These are phyloP conservation scores for Hirsutella thompsonii DNA, from an alignment of 2,329 filamentous ascomycete species.

Conservation along the genomic window DNA sequence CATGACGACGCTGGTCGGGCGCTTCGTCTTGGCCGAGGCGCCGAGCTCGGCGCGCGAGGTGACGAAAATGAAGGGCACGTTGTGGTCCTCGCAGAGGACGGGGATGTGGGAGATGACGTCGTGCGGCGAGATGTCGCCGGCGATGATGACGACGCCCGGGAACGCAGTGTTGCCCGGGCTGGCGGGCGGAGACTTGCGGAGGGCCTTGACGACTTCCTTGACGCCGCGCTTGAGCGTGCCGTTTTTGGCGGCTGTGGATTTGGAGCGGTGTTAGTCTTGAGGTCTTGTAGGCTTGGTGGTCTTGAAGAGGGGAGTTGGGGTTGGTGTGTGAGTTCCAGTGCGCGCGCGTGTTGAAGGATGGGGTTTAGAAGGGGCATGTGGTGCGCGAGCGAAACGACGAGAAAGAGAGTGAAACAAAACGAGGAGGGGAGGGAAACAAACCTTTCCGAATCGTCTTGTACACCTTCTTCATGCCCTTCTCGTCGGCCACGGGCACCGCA, in stretches of 20 bases:
- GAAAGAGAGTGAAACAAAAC: not conserved
- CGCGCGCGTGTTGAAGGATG: too few species aligned
- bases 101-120: conserved; percentile 98
- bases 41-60: conserved; percentile 86
- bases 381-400: too few species aligned
- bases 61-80: conserved; percentile 93
- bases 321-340: too few species aligned
- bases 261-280: not conserved
- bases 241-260: conserved; percentile 76
- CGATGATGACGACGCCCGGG: conserved; percentile 76
- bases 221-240: conserved; percentile 95
- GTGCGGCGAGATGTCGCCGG: conserved; percentile 94
- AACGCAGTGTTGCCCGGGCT: conserved; percentile 50
- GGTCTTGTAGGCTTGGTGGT: too few species aligned
- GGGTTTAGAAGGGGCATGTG: too few species aligned
- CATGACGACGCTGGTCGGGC: conserved; percentile 95
- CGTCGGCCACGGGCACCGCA: conserved; percentile 66
- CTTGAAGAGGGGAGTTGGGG: too few species aligned
- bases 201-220: conserved; percentile 96
- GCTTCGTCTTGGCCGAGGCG: conserved; percentile 86
- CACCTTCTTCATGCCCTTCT: conserved; percentile 57
- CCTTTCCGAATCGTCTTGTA: conserved; percentile 44
- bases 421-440: conserved; percentile 17
- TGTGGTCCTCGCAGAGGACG: conserved; percentile 95
- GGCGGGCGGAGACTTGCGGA: conserved; percentile 75